A percentile compares a stretch with the other conserved stretches of the same genome.
These are phyloP conservation scores for Phytophthora ramorum DNA, from an alignment of 352 stramenopile species.

Conservation along the genomic window DNA sequence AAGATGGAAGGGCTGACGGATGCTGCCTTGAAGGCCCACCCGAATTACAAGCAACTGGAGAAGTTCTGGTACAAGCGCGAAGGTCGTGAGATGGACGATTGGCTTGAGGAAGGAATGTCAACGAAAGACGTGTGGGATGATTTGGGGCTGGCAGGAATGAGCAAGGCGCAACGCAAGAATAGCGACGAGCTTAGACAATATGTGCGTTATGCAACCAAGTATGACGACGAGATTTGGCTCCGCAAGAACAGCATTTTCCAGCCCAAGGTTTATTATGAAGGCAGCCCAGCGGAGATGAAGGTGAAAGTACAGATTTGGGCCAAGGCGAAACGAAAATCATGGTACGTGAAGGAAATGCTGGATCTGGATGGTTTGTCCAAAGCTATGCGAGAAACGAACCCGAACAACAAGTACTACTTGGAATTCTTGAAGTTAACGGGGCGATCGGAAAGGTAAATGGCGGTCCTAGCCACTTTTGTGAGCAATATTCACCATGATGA, in stretches of 20 bases:
- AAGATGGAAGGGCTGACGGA: not conserved
- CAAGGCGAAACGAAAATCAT: not conserved
- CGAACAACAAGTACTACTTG: not conserved
- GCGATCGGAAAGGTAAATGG: too few species aligned
- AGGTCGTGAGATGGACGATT: not conserved
- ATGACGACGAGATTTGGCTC: constrained; percentile 7
- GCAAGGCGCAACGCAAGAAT: not conserved
- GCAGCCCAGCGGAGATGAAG: not conserved
- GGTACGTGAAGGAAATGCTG: constrained; percentile 16
- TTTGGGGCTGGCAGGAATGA: not conserved
- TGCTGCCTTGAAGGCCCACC: not conserved
- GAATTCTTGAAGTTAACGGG: too few species aligned
- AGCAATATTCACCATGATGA: too few species aligned
- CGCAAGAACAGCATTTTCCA: not conserved
- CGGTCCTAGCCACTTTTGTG: too few species aligned
- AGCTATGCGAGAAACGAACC: not conserved
- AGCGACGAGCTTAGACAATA: not conserved
- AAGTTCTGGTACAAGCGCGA: constrained; percentile 1
- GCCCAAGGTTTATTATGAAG: not conserved
- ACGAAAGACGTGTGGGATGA: not conserved
- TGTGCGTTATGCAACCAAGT: constrained; percentile 19
- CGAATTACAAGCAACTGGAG: constrained; percentile 2
- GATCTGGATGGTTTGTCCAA: not conserved
- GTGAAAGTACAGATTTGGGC: constrained; percentile 12
- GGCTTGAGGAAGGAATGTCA: not conserved